Evolutionary conservation across 768 basidiomycete genomes (phyloP), one percentile per base, ranked within the genome.

Genomic region (Lanmaoa rubissima): DNA sequence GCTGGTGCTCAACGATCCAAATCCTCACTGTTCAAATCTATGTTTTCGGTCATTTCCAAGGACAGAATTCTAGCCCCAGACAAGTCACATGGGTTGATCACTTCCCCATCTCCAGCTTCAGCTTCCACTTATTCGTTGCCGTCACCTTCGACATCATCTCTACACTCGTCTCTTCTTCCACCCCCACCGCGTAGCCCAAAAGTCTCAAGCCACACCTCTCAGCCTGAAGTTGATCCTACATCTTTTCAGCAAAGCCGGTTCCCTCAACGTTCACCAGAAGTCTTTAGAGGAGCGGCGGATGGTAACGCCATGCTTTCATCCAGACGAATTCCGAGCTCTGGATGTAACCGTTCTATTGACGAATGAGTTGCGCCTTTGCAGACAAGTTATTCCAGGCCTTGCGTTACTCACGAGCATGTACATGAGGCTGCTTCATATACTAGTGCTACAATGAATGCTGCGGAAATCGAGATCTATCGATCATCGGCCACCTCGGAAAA

Each of bases 81-180:
- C 38, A 74, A 79, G 8, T 76, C 84, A 14, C 85, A 90, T 61
- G 92, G 89, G 13, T 74, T 92, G 51, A 83, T 93, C 56, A 83
- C 88, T 0, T 87, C 87, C 14, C 82, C 76, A 13, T 78, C 86
- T 16, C 47, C 57, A 13, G 45, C 51, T 26, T 51, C 57, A 26
- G 32, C 43, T 7, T 51, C 60, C 31, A 17, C 51, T 32, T 64
- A 63, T 43, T 64, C 71, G 8, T 40, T 57, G 11, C 64, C 74
- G 34, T 67, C 72, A 16, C 72, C 77, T 17, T 73, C 74, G 26
- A 21, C 54, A n/a, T 48, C 62, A 41, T 17, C 60, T 0, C 48
- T 42, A 11, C 72, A 49, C 10, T 66, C 64, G 0, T 55, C 70
- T 45, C 54, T 59, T 39, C 61, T 63, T 26, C 46, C 70, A 8